Evolutionary conservation across 2,329 filamentous ascomycete genomes (phyloP).

Genomic region (Teratosphaeria pseudoeucalypti): DNA sequence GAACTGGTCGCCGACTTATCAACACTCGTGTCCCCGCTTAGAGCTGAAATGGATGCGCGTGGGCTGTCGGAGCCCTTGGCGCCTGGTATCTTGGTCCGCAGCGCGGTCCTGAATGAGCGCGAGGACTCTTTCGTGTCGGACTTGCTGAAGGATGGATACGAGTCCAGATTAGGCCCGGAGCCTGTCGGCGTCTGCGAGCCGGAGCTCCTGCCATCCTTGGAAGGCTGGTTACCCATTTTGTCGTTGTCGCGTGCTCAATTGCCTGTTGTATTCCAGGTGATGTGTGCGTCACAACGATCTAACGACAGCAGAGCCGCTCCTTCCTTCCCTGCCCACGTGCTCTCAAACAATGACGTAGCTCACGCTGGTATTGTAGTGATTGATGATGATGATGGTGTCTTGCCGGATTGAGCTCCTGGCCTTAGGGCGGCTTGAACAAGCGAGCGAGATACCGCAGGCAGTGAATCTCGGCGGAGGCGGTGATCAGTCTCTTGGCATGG

Average conservation of each 20-base stretch:
- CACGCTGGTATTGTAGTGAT: neutral
- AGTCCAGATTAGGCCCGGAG: slow-evolving; percentile 54
- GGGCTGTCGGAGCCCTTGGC: slow-evolving; percentile 62
- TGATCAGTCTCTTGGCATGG: slow-evolving; percentile 19
- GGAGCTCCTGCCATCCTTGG: slow-evolving; percentile 42
- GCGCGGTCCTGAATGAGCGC: slow-evolving; percentile 67
- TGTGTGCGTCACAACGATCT: neutral
- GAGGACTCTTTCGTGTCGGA: slow-evolving; percentile 89
- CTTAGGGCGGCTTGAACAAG: slow-evolving; percentile 37
- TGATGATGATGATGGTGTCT: neutral
- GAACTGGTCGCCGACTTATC: slow-evolving; percentile 48
- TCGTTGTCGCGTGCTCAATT: neutral
- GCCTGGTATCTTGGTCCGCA: slow-evolving; percentile 83
- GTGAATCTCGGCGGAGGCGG: slow-evolving; percentile 31
- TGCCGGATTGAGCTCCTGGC: neutral
- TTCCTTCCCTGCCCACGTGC: neutral
- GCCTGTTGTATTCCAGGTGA: neutral
- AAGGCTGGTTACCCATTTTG: slow-evolving; percentile 66
- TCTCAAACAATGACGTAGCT: neutral
- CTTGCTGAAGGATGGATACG: slow-evolving; percentile 83
- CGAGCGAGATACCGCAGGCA: slow-evolving; percentile 36
- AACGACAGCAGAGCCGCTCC: neutral
- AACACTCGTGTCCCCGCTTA: slow-evolving; percentile 41
- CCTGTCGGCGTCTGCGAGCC: slow-evolving; percentile 34
- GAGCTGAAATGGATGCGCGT: slow-evolving; percentile 56